A percentile compares a stretch with the other conserved stretches of the same genome.
Evolutionary conservation across 1,284 basidiomycete genomes (phyloP).

Genomic region (Puccinia horiana): DNA sequence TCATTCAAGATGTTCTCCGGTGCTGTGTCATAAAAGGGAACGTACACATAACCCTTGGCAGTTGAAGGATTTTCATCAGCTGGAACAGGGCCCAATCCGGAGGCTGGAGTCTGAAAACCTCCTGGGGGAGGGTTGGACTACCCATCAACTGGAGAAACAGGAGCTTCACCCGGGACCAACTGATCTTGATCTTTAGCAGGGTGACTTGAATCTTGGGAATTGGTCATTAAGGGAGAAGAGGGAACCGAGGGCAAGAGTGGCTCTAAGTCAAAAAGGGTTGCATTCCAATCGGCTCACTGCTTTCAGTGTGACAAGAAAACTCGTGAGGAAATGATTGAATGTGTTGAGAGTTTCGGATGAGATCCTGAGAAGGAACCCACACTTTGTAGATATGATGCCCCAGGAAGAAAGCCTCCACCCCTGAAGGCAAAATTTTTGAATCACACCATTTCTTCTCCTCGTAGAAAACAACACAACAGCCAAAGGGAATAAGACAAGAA

Average conservation of each 20-base stretch:
- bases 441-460: neutral
- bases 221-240: too few species aligned
- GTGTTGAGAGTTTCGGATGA: neutral
- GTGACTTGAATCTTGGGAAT: too few species aligned
- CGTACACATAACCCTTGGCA: neutral
- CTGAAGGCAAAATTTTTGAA: neutral
- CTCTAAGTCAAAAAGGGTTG: too few species aligned
- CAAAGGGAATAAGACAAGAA: neutral
- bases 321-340: neutral
- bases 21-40: neutral
- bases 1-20: neutral
- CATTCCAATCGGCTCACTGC: neutral
- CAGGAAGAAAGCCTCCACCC: neutral
- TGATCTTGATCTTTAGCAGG: too few species aligned
- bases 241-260: too few species aligned
- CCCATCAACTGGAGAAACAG: neutral
- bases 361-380: neutral
- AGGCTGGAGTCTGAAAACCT: neutral
- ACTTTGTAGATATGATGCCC: slow-evolving; percentile 3
- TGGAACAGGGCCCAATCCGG: neutral
- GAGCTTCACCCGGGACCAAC: too few species aligned
- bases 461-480: neutral
- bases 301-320: neutral
- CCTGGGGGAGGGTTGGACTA: neutral
- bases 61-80: neutral